These are phyloP conservation scores for Helianthus tuberosus DNA, from an alignment of 129 eudicot species.

Conservation along the genomic window DNA sequence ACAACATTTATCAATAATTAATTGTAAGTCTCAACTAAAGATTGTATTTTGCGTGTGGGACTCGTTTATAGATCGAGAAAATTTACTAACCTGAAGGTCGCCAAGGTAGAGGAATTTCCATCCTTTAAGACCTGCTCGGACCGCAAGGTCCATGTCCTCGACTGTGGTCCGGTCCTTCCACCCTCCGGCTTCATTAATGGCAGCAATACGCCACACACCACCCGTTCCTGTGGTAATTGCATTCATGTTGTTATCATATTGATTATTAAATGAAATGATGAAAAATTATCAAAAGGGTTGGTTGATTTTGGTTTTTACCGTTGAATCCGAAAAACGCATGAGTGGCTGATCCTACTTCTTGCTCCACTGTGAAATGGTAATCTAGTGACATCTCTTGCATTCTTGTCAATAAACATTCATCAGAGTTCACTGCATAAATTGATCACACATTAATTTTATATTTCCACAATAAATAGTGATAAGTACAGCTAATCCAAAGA, in stretches of 20 bases:
- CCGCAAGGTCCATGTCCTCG: constrained; percentile 16
- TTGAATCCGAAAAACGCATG: constrained; percentile 96
- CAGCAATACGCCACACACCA: constrained; percentile 15
- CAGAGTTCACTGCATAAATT: constrained; percentile 65
- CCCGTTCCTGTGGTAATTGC: constrained; percentile 8
- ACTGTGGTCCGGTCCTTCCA: constrained; percentile 16
- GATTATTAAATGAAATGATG: not conserved
- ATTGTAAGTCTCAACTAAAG: not conserved
- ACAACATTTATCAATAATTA: not conserved
- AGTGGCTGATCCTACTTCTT: constrained; percentile 96
- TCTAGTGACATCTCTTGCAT: constrained; percentile 98
- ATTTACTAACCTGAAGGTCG: constrained; percentile 12
- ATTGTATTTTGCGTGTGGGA: not conserved
- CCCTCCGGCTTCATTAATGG: constrained; percentile 17
- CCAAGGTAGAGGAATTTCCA: constrained; percentile 16
- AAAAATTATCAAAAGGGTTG: not conserved
- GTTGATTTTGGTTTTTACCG: constrained; percentile 37
- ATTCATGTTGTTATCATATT: not conserved
- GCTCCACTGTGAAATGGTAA: constrained; percentile 89
- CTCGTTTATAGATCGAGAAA: not conserved
- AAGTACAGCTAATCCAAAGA: too few species aligned
- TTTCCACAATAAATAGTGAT: not conserved
- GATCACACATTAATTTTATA: not conserved
- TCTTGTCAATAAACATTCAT: constrained; percentile 88
- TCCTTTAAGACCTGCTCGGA: constrained; percentile 20